Percentiles rank a stretch among this genome's conserved stretches.
Evolutionary conservation across 2,329 filamentous ascomycete genomes (phyloP).

Genomic region (Keithomyces neogunnii): DNA sequence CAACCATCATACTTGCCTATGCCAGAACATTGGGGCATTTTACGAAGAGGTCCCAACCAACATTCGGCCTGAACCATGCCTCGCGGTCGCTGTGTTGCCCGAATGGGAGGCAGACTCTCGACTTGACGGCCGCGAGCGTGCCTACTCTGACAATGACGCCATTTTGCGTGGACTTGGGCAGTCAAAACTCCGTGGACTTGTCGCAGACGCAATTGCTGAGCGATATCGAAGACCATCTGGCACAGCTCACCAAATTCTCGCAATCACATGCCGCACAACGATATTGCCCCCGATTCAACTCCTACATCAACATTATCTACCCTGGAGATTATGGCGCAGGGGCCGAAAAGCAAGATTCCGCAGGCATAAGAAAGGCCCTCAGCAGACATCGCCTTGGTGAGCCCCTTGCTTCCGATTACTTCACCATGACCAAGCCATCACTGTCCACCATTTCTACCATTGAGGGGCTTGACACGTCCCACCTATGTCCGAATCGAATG

Average conservation of each 20-base stretch:
- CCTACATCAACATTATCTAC: slow-evolving; percentile 8
- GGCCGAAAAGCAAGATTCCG: background rate
- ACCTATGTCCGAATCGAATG: background rate
- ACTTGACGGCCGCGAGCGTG: slow-evolving; percentile 4
- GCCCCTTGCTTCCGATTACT: slow-evolving; percentile 2
- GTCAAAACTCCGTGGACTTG: background rate
- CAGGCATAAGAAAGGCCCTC: background rate
- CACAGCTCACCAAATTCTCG: slow-evolving; percentile 9
- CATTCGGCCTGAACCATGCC: slow-evolving; percentile 7
- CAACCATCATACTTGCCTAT: slow-evolving; percentile 8
- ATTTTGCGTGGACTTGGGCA: slow-evolving; percentile 3
- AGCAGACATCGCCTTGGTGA: background rate
- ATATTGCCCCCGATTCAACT: slow-evolving; percentile 7
- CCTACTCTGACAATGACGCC: slow-evolving; percentile 5
- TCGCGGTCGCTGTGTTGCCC: slow-evolving; percentile 6
- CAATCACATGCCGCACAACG: slow-evolving; percentile 4
- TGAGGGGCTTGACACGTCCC: slow-evolving; percentile 3
- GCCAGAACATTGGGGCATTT: slow-evolving; percentile 4
- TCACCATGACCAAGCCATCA: background rate
- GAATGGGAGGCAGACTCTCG: slow-evolving; percentile 6
- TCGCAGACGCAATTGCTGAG: background rate
- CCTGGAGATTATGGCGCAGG: background rate
- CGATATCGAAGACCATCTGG: slow-evolving; percentile 6
- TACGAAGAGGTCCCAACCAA: slow-evolving; percentile 1
- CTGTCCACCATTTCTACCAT: background rate